These are phyloP conservation scores for Fraxinus nigra DNA, from an alignment of 305 asterid species.

Conservation along the genomic window DNA sequence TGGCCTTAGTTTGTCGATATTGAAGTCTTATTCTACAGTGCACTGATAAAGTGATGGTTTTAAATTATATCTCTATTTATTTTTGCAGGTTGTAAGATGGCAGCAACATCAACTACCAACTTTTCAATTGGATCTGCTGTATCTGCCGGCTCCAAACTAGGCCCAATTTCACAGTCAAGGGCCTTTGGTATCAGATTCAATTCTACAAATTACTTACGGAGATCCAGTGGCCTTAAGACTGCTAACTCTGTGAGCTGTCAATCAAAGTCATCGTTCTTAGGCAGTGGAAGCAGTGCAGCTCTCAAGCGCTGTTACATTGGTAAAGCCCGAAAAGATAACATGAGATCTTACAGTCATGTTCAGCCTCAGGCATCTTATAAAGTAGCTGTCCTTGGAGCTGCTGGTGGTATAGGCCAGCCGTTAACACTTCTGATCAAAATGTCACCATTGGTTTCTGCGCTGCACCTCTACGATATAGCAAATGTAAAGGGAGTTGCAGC, in stretches of 20 bases:
- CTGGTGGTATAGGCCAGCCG: constrained; percentile 77
- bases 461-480: constrained; percentile 65
- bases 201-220: constrained; percentile 40
- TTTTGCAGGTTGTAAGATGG: constrained; percentile 56
- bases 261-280: constrained; percentile 52
- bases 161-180: constrained; percentile 43
- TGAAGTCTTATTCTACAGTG: neutral
- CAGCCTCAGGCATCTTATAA: constrained; percentile 71
- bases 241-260: constrained; percentile 36
- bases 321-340: constrained; percentile 36
- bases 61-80: neutral
- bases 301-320: constrained; percentile 32
- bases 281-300: constrained; percentile 44
- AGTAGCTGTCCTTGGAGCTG: constrained; percentile 68
- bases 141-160: constrained; percentile 42
- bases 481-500: constrained; percentile 72
- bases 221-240: constrained; percentile 62
- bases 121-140: constrained; percentile 60
- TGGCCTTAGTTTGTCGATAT: neutral
- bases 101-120: constrained; percentile 61
- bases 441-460: constrained; percentile 60
- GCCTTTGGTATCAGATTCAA: constrained; percentile 45
- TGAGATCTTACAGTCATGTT: constrained; percentile 36
- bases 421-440: constrained; percentile 63
- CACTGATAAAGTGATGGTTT: neutral